Evolutionary conservation across 345 rosid species (phyloP), one percentile per base, ranked within the genome.

Genomic region (Pugionium dolabratum): DNA sequence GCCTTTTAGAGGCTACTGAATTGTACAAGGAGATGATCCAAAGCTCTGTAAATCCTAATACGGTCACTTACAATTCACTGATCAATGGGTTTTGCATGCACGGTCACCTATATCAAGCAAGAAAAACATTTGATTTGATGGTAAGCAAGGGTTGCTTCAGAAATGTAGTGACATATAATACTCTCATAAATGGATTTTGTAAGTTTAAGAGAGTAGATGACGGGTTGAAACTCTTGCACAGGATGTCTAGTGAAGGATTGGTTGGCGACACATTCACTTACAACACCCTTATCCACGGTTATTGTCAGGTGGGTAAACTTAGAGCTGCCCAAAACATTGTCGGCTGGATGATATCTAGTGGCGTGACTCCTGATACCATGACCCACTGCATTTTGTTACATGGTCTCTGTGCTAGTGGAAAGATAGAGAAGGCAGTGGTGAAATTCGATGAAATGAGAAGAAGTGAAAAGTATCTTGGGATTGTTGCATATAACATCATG

Each of bases 231-330:
- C 66, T 72, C 54, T 50, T 72, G 1, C 4, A 27, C 11, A 9
- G 41, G 54, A 64, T 72, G 76, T 4, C 31, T 42, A 18, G 9
- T 39, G 8, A 32, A 57, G 76, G 76, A 34, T 4, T 65, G 7
- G 29, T 49, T 31, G 59, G 65, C 4, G 59, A 72, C 37, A 2
- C 47, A 10, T 34, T 64, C 59, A 56, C 70, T 42, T 72, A 64
- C 66, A 64, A 57, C 54, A 65, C 60, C 27, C 76, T 72, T 57
- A 72, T 72, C 70, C 59, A 50, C 6, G 71, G 71, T 1, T 65
- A 25, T 34, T 49, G 54, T 50, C 46, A 40, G 28, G 59, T 9
- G 18, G 76, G 52, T 4, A 70, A 70, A 36, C 62, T 70, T 4
- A 39, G 3, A 2, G 56, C 30, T 29, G 75, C 68, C 2, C 64